phyloP scores from a whole-genome alignment of 495 filamentous ascomycete genomes.

The Podospora appendiculata region DNA sequence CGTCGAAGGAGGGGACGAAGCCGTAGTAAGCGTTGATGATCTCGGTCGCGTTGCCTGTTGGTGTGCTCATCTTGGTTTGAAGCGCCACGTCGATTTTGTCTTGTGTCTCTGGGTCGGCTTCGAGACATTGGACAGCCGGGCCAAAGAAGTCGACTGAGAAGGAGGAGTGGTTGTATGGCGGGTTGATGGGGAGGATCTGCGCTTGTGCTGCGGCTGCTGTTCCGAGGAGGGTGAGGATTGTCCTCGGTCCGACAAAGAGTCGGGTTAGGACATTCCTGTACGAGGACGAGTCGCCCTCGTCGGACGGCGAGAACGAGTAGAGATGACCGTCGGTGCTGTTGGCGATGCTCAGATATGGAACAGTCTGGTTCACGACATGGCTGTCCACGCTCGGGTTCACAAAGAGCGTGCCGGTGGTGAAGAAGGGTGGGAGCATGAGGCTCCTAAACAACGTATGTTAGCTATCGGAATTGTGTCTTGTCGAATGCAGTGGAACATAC shows the following conservation, averaged over 20 bases:
- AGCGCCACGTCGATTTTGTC: neutral
- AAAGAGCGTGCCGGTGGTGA: constrained; percentile 1
- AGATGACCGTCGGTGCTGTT: constrained; percentile 1
- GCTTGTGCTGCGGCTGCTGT: neutral
- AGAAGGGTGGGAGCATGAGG: constrained; percentile 2
- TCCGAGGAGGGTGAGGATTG: neutral
- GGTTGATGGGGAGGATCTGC: neutral
- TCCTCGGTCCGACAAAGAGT: constrained; percentile 2
- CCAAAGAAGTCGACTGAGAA: neutral
- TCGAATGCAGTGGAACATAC: neutral
- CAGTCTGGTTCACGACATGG: neutral
- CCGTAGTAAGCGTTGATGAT: constrained; percentile 2
- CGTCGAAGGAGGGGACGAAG: neutral
- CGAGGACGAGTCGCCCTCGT: neutral
- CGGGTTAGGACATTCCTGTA: neutral
- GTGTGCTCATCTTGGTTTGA: neutral
- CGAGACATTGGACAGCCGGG: neutral
- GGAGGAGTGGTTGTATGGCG: neutral
- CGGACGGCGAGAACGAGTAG: constrained; percentile 1
- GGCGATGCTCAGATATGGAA: constrained; percentile 4
- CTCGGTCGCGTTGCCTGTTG: neutral
- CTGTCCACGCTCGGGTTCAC: neutral
- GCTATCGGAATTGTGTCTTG: neutral
- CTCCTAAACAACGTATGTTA: neutral
- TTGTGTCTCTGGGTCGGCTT: neutral